Evolutionary conservation across 2,329 filamentous ascomycete genomes (phyloP).

Genomic region (Didymosphaeria variabile): DNA sequence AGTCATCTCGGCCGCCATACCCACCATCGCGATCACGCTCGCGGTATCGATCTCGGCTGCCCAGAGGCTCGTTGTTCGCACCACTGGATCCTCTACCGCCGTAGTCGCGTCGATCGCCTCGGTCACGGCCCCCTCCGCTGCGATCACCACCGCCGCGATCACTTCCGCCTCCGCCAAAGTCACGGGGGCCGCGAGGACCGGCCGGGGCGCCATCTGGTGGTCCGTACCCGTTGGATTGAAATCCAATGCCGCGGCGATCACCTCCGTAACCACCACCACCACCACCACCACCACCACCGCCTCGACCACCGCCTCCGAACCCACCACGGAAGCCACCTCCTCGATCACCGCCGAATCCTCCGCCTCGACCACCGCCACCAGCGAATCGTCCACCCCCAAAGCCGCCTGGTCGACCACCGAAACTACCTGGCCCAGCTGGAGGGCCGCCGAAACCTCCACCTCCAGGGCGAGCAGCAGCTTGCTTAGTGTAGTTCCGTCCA

Average conservation of each 20-base stretch:
- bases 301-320: constrained; percentile 59
- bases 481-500: constrained; percentile 91
- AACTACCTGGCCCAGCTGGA: constrained; percentile 54
- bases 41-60: constrained; percentile 62
- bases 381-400: constrained; percentile 59
- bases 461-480: constrained; percentile 73
- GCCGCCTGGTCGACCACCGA: constrained; percentile 57
- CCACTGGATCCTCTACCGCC: constrained; percentile 64
- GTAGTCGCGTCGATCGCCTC: constrained; percentile 30
- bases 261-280: constrained; percentile 63
- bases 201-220: constrained; percentile 59
- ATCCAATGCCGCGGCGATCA: constrained; percentile 53
- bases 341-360: constrained; percentile 61
- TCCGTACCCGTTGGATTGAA: constrained; percentile 53
- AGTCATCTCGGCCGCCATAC: constrained; percentile 44
- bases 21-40: constrained; percentile 39
- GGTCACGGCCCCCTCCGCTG: constrained; percentile 33
- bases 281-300: constrained; percentile 61
- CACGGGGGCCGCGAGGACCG: constrained; percentile 55
- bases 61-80: constrained; percentile 86
- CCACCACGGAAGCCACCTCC: constrained; percentile 55
- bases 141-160: constrained; percentile 46
- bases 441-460: constrained; percentile 59
- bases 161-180: constrained; percentile 43
- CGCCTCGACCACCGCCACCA: constrained; percentile 47